A percentile compares a stretch with the other conserved stretches of the same genome.
Evolutionary conservation across 2,329 filamentous ascomycete genomes (phyloP).

Genomic region (Penicillium nordicum): DNA sequence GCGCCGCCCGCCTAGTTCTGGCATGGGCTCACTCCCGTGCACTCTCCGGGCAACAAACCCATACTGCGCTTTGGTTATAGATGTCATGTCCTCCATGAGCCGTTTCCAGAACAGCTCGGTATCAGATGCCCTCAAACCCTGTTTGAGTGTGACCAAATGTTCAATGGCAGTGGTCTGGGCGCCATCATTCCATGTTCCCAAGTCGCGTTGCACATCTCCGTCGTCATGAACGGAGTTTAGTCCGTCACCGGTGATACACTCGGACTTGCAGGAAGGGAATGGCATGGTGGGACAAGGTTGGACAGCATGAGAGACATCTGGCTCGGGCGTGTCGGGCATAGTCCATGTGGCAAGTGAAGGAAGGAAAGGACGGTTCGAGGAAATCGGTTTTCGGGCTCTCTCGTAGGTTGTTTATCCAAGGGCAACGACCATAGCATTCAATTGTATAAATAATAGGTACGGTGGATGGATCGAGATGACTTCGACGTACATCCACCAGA

Average conservation of each 20-base stretch:
- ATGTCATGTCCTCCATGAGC: conserved; percentile 62
- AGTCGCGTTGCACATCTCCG: conserved; percentile 24
- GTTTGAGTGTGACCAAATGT: conserved; percentile 58
- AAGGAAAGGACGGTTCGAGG: conserved; percentile 11
- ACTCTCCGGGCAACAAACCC: conserved; percentile 66
- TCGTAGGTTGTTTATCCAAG: neutral
- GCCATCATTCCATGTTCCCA: conserved; percentile 37
- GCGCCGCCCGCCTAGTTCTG: conserved; percentile 58
- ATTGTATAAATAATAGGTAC: neutral
- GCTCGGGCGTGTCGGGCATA: conserved; percentile 34
- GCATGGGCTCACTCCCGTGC: conserved; percentile 59
- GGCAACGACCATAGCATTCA: conserved; percentile 10
- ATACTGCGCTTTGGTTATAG: conserved; percentile 63
- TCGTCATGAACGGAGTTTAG: conserved; percentile 20
- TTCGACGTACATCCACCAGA: conserved; percentile 7
- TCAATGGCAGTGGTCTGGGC: conserved; percentile 61
- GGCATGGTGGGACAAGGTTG: conserved; percentile 25
- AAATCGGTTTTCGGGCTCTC: conserved; percentile 4
- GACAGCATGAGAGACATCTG: conserved; percentile 30
- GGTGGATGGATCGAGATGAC: conserved; percentile 2
- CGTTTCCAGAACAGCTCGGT: conserved; percentile 62
- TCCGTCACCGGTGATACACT: conserved; percentile 25
- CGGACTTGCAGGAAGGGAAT: conserved; percentile 32
- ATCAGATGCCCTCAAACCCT: conserved; percentile 50
- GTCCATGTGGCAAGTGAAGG: conserved; percentile 25